These are phyloP conservation scores for Fusarium robinianum DNA, from an alignment of 2,329 filamentous ascomycete species.

Conservation along the genomic window DNA sequence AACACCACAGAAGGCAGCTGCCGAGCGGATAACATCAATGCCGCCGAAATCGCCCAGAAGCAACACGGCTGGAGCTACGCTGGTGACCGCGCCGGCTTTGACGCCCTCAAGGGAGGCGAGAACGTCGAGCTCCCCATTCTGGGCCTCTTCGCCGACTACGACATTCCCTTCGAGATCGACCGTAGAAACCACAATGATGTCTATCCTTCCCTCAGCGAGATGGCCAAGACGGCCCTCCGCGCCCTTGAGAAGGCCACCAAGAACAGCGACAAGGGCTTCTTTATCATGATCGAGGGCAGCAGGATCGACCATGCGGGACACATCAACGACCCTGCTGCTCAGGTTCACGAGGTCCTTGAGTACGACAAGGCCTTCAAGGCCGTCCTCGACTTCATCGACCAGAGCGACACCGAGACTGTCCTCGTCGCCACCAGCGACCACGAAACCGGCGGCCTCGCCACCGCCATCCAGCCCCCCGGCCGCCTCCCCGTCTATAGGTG, in stretches of 20 bases:
- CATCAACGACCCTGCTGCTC: constrained; percentile 79
- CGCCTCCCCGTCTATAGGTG: constrained; percentile 68
- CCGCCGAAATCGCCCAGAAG: constrained; percentile 72
- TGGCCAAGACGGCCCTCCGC: constrained; percentile 80
- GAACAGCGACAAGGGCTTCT: constrained; percentile 89
- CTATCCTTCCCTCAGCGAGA: constrained; percentile 90
- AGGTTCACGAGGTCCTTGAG: constrained; percentile 90
- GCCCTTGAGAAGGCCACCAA: constrained; percentile 80
- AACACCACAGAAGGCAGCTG: constrained; percentile 83
- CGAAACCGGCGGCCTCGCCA: constrained; percentile 87
- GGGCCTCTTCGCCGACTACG: constrained; percentile 78
- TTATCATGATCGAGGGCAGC: constrained; percentile 97
- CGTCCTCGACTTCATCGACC: constrained; percentile 82
- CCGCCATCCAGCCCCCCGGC: constrained; percentile 68
- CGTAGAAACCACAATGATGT: constrained; percentile 75
- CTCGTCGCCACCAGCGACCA: constrained; percentile 93
- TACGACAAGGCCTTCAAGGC: constrained; percentile 86
- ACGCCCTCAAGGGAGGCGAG: constrained; percentile 69
- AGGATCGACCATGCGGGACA: constrained; percentile 95
- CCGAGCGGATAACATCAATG: constrained; percentile 75
- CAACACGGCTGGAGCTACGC: constrained; percentile 82
- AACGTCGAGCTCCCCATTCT: constrained; percentile 78
- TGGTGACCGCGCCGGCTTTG: constrained; percentile 72
- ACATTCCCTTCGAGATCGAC: constrained; percentile 95
- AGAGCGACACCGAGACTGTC: constrained; percentile 73